Conservation (phyloP, 768 basidiomycete genomes). For the Amanita pseudoporphyria region DNA sequence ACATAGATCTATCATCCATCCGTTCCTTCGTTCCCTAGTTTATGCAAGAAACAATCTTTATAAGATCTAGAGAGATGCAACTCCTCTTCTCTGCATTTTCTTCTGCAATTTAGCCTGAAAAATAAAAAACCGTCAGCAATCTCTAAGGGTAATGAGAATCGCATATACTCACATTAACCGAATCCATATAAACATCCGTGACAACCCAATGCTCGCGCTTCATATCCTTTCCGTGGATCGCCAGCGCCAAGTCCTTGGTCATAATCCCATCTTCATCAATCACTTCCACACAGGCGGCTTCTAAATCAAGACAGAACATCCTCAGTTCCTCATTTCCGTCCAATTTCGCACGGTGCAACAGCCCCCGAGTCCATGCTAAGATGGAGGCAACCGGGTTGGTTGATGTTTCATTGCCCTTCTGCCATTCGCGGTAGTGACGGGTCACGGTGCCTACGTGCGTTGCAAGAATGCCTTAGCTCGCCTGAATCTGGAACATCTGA, state of each 20-base stretch:
- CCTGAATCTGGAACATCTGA: background rate
- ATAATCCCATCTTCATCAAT: constrained; percentile 87
- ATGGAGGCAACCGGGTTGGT: constrained; percentile 99
- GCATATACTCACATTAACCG: constrained; percentile 61
- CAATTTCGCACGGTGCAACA: constrained; percentile 87
- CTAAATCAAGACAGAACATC: constrained; percentile 71
- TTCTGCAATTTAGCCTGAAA: constrained; percentile 3
- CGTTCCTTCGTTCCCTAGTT: background rate
- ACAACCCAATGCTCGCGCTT: constrained; percentile 96
- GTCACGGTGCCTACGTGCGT: constrained; percentile 63
- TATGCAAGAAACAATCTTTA: background rate
- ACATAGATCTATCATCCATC: background rate
- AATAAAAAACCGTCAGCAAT: background rate
- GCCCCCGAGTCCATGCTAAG: constrained; percentile 96
- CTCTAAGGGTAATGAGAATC: background rate
- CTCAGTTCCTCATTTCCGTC: constrained; percentile 71
- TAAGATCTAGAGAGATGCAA: background rate
- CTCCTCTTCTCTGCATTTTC: constrained; percentile 2
- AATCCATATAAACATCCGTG: constrained; percentile 89
- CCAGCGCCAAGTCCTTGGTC: constrained; percentile 95
- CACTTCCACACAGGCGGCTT: constrained; percentile 81
- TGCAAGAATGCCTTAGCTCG: background rate
- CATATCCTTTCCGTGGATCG: constrained; percentile 88
- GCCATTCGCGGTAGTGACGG: constrained; percentile 93
- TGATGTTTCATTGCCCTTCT: constrained; percentile 95